Evolutionary conservation across 257 asterid species (phyloP), one percentile per base, ranked within the genome.

Genomic region (Nicotiana obtusifolia): DNA sequence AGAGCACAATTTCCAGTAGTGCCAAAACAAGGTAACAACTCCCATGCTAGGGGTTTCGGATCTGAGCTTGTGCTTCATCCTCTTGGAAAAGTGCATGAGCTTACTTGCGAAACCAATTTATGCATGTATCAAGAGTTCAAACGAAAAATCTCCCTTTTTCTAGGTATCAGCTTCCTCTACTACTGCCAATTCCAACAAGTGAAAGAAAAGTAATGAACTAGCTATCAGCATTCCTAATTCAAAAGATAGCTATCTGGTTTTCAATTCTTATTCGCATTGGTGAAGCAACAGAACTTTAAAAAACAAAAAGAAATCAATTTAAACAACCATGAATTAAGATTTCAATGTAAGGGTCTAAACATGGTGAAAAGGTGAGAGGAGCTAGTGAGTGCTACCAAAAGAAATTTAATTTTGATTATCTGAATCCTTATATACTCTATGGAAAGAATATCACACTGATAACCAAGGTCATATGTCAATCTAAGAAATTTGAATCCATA

Each of bases 11-110:
- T 57, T 37, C 61, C 79, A 14, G 37, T 73, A 73, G 61, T 62
- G n/a, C 44, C 76, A 64, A 24, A 33, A 62, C 5, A 20, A 16
- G 54, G 31, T 62, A 17, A 54, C 73, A 16, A 62, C 49, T 61
- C 44, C 60, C 76, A 80, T 80, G 82, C 69, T 80, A 62, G 64
- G 64, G 47, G 82, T 80, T 80, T 80, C 82, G 76, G 35, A 52
- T 66, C 41, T 61, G 61, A 80, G 62, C 82, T 80, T 64, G 82
- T 44, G 82, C 82, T 24, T 80, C n/a, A 62, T 80, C 82, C 41
- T 26, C 61, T 26, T 4, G 60, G 57, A 41, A 6, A 54, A 22
- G 26, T 49, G 53, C 81, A 57, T 16, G 54, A 80, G 82, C 82
- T 80, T 80, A 22, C 52, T 80, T 80, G 76, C 76, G 64, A 80